These are phyloP conservation scores for Acorus calamus DNA, from an alignment of 106 monocot genomes.

Conservation along the genomic window DNA sequence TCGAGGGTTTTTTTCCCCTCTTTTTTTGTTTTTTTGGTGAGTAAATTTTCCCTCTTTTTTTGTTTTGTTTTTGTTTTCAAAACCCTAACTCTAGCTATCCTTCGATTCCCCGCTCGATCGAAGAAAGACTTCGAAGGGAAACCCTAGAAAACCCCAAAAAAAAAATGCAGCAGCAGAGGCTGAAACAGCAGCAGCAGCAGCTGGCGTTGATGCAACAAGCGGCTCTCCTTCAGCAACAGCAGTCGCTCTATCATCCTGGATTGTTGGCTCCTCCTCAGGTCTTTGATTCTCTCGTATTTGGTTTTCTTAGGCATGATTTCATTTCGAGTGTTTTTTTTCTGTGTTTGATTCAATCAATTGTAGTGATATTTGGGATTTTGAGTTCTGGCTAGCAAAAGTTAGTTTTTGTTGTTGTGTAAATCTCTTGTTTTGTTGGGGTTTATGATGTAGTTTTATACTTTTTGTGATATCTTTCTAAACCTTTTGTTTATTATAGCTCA, in stretches of 20 bases:
- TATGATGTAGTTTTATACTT: too few species aligned
- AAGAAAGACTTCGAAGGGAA: neutral
- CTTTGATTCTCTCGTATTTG: neutral
- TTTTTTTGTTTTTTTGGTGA: too few species aligned
- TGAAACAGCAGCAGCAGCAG: conserved; percentile 12
- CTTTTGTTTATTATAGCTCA: too few species aligned
- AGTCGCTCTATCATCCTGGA: conserved; percentile 36
- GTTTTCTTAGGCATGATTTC: neutral
- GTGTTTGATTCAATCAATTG: neutral
- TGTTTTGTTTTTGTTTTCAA: too few species aligned
- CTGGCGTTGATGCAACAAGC: conserved; percentile 39
- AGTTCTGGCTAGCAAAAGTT: too few species aligned
- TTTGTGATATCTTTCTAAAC: too few species aligned
- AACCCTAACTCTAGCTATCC: too few species aligned
- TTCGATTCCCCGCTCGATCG: neutral
- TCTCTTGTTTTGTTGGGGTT: too few species aligned
- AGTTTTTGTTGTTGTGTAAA: too few species aligned
- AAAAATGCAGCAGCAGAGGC: conserved; percentile 44
- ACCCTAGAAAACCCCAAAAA: conserved; percentile 5
- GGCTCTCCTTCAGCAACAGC: conserved; percentile 38
- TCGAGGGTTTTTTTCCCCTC: conserved; percentile 2
- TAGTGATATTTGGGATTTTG: too few species aligned
- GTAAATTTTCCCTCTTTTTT: too few species aligned
- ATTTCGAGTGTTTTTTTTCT: neutral
- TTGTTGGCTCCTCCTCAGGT: conserved; percentile 48